Evolutionary conservation across 2,329 filamentous ascomycete species (phyloP).

Genomic region (Phyllosticta citrichinensis): DNA sequence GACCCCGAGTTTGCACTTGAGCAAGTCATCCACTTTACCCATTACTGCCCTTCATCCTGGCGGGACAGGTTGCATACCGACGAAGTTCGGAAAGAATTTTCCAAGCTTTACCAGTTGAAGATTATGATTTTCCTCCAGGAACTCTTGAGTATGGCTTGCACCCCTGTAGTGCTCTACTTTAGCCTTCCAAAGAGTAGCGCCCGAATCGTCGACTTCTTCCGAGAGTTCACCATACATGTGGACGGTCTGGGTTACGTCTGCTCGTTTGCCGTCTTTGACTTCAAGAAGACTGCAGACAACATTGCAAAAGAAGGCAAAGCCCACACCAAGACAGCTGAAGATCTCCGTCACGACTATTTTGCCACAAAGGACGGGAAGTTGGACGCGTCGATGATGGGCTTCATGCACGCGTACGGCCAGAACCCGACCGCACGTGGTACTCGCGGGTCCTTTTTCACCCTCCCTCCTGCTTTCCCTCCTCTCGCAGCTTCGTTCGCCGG

Average conservation of each 20-base stretch:
- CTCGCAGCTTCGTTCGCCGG: constrained; percentile 1
- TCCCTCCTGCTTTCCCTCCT: constrained; percentile 5
- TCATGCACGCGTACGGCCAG: constrained; percentile 71
- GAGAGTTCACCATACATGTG: constrained; percentile 94
- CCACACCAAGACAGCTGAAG: constrained; percentile 39
- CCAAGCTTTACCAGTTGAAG: constrained; percentile 83
- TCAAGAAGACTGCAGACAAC: constrained; percentile 67
- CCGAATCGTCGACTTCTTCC: constrained; percentile 92
- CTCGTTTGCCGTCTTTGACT: constrained; percentile 95
- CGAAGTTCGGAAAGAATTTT: constrained; percentile 85
- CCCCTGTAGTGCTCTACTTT: constrained; percentile 78
- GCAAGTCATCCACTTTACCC: constrained; percentile 85
- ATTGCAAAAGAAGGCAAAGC: constrained; percentile 31
- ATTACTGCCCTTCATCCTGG: constrained; percentile 87
- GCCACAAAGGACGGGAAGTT: constrained; percentile 95
- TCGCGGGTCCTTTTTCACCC: background rate
- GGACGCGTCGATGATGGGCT: constrained; percentile 93
- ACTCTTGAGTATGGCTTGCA: constrained; percentile 82
- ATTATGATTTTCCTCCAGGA: constrained; percentile 88
- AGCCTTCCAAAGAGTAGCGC: constrained; percentile 83
- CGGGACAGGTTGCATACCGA: constrained; percentile 81
- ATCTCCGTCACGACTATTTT: constrained; percentile 81
- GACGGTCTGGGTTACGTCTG: constrained; percentile 94
- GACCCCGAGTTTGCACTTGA: constrained; percentile 83
- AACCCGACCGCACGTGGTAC: background rate